phyloP scores from a whole-genome alignment of 768 basidiomycete genomes.

The Pleurotus eryngii region DNA sequence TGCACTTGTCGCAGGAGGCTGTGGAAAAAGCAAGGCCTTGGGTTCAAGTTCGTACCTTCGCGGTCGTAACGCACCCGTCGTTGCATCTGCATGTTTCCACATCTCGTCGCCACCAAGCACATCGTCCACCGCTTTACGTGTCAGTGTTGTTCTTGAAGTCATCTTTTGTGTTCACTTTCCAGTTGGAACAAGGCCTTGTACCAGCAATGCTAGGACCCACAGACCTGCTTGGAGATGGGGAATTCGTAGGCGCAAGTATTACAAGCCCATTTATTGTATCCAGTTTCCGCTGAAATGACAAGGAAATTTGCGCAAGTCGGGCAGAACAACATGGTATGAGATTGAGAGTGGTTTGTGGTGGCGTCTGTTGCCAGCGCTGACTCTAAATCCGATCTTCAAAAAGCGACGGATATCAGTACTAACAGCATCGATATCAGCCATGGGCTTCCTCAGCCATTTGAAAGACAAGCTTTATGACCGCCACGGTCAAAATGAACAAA shows the following conservation, averaged over 20 bases:
- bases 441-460: conserved; percentile 4
- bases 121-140: conserved; percentile 92
- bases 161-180: conserved; percentile 49
- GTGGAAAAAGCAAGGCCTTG: not conserved
- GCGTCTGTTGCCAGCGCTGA: too few species aligned
- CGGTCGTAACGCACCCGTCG: conserved; percentile 59
- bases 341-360: not conserved
- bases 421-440: not conserved
- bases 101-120: conserved; percentile 91
- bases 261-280: conserved; percentile 91
- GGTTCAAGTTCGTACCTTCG: not conserved
- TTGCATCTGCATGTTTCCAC: conserved; percentile 93
- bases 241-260: conserved; percentile 96
- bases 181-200: not conserved
- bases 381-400: too few species aligned
- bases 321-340: conserved; percentile 79
- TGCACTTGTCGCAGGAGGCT: conserved; percentile 77
- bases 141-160: conserved; percentile 83
- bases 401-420: not conserved
- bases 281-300: conserved; percentile 70
- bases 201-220: conserved; percentile 7
- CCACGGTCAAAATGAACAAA: not conserved
- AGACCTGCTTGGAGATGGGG: conserved; percentile 80
- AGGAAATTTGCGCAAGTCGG: conserved; percentile 91
- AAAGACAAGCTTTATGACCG: not conserved